These are phyloP conservation scores for Erysimum cheiranthoides DNA, from an alignment of 345 rosid genomes.

Conservation along the genomic window DNA sequence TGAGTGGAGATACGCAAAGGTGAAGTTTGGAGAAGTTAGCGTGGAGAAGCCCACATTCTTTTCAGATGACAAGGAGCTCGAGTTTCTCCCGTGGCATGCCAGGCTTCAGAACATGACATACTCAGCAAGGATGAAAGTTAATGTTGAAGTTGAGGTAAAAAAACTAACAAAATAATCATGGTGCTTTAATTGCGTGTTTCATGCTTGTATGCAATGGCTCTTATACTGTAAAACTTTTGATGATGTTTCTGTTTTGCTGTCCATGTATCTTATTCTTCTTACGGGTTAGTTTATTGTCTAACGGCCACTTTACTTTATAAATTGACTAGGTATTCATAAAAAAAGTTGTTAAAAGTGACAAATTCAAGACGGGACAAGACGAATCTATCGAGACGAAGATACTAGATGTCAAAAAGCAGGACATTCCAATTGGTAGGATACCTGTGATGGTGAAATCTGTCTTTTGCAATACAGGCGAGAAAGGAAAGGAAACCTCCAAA, in stretches of 20 bases:
- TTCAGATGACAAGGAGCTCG: conserved; percentile 48
- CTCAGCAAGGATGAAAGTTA: conserved; percentile 69
- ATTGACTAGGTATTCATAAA: conserved; percentile 60
- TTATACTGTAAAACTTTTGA: conserved; percentile 13
- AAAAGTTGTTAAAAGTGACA: conserved; percentile 62
- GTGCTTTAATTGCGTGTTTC: too few species aligned
- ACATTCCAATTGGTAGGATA: conserved; percentile 71
- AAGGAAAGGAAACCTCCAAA: too few species aligned
- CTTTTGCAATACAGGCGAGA: conserved; percentile 50
- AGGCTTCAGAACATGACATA: conserved; percentile 96
- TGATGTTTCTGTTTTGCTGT: conserved; percentile 25
- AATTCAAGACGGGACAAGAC: conserved; percentile 85
- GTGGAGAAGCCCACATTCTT: conserved; percentile 63
- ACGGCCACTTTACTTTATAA: conserved; percentile 29
- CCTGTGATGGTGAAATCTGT: conserved; percentile 92
- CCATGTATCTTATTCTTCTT: conserved; percentile 24
- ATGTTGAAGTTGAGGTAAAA: conserved; percentile 71
- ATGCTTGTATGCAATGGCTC: too few species aligned
- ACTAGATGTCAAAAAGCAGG: conserved; percentile 49
- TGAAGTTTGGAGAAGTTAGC: conserved; percentile 66
- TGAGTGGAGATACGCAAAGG: conserved; percentile 64
- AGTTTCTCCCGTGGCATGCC: conserved; percentile 73
- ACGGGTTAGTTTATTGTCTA: conserved; percentile 10
- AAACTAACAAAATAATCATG: not conserved
- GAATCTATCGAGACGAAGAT: conserved; percentile 52